Evolutionary conservation across 192 early-diverging fungal genomes (phyloP).

Genomic region (Radiomyces spectabilis): DNA sequence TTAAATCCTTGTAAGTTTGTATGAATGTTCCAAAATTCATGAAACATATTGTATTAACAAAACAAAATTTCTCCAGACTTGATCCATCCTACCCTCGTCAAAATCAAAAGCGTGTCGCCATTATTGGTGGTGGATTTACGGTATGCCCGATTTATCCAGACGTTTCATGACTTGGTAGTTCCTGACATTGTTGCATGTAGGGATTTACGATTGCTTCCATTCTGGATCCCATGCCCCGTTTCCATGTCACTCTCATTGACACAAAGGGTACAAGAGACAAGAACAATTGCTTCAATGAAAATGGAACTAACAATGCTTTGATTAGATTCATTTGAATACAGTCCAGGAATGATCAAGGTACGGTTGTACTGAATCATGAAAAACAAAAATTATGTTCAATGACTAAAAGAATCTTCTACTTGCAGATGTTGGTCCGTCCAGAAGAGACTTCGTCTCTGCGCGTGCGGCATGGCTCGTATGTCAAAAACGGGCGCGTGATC

Average conservation of each 20-base stretch:
- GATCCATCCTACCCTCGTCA: not conserved
- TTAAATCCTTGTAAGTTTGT: slow-evolving; percentile 1
- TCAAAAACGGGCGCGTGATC: slow-evolving; percentile 25
- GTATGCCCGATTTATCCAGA: too few species aligned
- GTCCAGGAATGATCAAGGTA: slow-evolving; percentile 23
- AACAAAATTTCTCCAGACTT: not conserved
- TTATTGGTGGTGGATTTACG: slow-evolving; percentile 33
- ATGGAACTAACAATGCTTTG: not conserved
- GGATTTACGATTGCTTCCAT: slow-evolving; percentile 31
- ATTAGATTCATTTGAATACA: slow-evolving; percentile 34
- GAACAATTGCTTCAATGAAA: not conserved
- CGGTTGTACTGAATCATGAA: too few species aligned
- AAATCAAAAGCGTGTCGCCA: slow-evolving; percentile 23
- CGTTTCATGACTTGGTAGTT: too few species aligned
- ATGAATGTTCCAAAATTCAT: not conserved
- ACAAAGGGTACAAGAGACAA: slow-evolving; percentile 17
- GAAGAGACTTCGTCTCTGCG: slow-evolving; percentile 18
- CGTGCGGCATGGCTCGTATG: slow-evolving; percentile 26
- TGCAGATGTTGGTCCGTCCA: slow-evolving; percentile 16
- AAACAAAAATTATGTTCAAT: not conserved
- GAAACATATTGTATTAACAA: not conserved
- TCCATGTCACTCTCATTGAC: slow-evolving; percentile 28
- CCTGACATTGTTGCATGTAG: slow-evolving; percentile 13
- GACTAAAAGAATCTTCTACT: not conserved
- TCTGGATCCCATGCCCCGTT: slow-evolving; percentile 29